These are phyloP conservation scores for Hericium erinaceus DNA, from an alignment of 768 basidiomycete species.

Conservation along the genomic window DNA sequence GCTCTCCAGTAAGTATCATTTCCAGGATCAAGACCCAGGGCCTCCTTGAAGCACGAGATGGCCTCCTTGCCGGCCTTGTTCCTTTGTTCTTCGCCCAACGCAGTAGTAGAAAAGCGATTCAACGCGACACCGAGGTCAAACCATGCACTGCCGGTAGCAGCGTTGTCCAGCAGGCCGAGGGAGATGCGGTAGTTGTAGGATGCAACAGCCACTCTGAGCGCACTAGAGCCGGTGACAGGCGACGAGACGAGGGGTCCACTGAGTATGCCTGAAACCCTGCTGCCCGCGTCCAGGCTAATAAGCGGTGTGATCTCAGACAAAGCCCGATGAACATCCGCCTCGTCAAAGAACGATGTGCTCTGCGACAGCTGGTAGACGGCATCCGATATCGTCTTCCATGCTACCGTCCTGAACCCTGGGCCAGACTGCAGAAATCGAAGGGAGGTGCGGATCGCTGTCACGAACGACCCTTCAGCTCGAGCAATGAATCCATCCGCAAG, in stretches of 20 bases:
- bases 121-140: constrained; percentile 67
- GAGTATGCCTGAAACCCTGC: constrained; percentile 34
- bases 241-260: constrained; percentile 17
- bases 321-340: constrained; percentile 25
- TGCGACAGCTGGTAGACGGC: constrained; percentile 58
- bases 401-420: constrained; percentile 56
- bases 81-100: constrained; percentile 22
- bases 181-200: constrained; percentile 55
- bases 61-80: constrained; percentile 32
- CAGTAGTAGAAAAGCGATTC: constrained; percentile 33
- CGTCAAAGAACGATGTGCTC: constrained; percentile 39
- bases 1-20: constrained; percentile 78
- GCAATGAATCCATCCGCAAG: constrained; percentile 58
- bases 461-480: constrained; percentile 67
- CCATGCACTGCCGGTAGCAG: constrained; percentile 48
- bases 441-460: constrained; percentile 45
- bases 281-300: constrained; percentile 30
- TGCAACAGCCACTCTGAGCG: constrained; percentile 43
- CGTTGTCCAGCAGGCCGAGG: constrained; percentile 43
- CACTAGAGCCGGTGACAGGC: constrained; percentile 22
- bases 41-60: constrained; percentile 51
- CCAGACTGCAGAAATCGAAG: constrained; percentile 40
- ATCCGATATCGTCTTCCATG: constrained; percentile 83
- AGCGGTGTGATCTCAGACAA: constrained; percentile 28
- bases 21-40: constrained; percentile 61